A percentile compares a stretch with the other conserved stretches of the same genome.
Conservation (phyloP, 176 grass and related monocot species). For the Musa beccarii region DNA sequence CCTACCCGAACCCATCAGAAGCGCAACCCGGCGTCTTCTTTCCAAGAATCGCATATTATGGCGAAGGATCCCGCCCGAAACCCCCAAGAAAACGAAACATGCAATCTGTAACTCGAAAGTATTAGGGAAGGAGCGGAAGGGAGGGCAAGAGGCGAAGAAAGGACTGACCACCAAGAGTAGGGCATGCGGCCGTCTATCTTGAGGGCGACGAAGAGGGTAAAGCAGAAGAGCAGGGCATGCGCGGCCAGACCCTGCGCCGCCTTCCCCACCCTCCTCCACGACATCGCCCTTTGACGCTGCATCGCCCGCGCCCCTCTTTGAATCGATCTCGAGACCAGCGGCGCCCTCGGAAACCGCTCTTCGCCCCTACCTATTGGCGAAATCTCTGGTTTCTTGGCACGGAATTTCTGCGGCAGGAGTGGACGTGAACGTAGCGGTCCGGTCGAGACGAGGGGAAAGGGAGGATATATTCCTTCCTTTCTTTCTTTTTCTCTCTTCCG, state of each 20-base stretch:
- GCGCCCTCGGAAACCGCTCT: background rate
- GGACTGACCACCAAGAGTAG: slow-evolving; percentile 76
- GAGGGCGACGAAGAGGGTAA: slow-evolving; percentile 73
- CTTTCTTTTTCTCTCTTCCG: too few relatives aligned
- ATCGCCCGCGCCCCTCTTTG: slow-evolving; percentile 17
- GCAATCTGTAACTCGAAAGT: background rate
- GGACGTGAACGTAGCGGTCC: too few relatives aligned
- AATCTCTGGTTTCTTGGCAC: too few relatives aligned
- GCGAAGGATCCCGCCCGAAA: background rate
- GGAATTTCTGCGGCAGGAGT: too few relatives aligned
- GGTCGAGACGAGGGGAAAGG: too few relatives aligned
- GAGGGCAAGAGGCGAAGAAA: background rate
- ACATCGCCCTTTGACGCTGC: slow-evolving; percentile 64
- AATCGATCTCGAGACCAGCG: background rate
- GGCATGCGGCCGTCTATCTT: slow-evolving; percentile 48
- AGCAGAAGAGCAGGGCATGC: slow-evolving; percentile 76
- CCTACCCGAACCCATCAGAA: too few relatives aligned
- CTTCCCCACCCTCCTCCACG: slow-evolving; percentile 78
- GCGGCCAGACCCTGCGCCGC: slow-evolving; percentile 75
- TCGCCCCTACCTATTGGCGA: background rate
- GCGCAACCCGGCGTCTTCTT: too few relatives aligned
- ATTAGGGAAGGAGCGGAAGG: background rate
- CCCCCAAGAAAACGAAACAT: background rate
- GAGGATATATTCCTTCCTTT: too few relatives aligned
- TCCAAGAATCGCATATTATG: too few relatives aligned